These are phyloP conservation scores for Asclepias syriaca DNA, from an alignment of 257 asterid species.

Conservation along the genomic window DNA sequence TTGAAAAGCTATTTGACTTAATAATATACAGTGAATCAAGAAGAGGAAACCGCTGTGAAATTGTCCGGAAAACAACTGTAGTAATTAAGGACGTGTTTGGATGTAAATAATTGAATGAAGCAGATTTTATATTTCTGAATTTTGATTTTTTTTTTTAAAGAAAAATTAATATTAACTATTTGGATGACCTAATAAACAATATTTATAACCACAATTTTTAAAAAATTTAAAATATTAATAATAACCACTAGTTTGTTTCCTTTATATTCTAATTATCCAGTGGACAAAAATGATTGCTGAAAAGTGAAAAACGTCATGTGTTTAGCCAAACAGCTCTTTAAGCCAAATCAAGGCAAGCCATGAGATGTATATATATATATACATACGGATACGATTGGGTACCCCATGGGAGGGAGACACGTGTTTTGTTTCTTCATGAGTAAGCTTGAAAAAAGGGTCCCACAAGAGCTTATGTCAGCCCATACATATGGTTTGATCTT, in stretches of 20 bases:
- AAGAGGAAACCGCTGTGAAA: not conserved
- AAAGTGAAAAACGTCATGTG: not conserved
- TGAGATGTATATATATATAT: too few species aligned
- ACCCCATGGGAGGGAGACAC: constrained; percentile 13
- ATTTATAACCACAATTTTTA: too few species aligned
- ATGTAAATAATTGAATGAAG: too few species aligned
- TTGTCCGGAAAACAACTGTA: not conserved
- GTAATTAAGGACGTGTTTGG: too few species aligned
- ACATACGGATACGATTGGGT: constrained; percentile 11
- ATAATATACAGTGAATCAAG: not conserved
- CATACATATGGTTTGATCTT: not conserved
- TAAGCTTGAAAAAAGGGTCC: constrained; percentile 49
- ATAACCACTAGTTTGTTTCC: too few species aligned
- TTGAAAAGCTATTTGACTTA: constrained; percentile 5
- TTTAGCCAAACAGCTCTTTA: not conserved
- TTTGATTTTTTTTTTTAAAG: too few species aligned
- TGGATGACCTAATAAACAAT: too few species aligned
- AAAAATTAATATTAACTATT: too few species aligned
- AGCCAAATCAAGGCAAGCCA: not conserved
- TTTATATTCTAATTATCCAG: too few species aligned
- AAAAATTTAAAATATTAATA: too few species aligned
- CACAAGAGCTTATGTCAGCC: constrained; percentile 15
- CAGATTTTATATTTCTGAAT: too few species aligned
- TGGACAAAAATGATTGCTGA: constrained; percentile 12
- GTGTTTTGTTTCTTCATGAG: constrained; percentile 68